Evolutionary conservation across 306 rosid genomes (phyloP).

Genomic region (Prunus armeniaca): DNA sequence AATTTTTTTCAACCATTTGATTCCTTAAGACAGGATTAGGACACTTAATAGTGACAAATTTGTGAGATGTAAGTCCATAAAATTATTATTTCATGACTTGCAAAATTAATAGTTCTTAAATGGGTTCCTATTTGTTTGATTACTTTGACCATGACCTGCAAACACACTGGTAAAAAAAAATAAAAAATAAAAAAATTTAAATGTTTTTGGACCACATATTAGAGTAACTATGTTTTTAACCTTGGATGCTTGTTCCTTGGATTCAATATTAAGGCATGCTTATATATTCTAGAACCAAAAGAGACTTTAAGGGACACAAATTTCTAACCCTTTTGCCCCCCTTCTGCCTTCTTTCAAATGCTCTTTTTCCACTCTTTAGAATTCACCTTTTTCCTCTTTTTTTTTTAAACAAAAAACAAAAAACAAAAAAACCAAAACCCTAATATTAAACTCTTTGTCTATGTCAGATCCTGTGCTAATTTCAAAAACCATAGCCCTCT

Average conservation of each 20-base stretch:
- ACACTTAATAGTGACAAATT: neutral
- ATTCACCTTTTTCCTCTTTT: slow-evolving; percentile 28
- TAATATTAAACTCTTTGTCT: slow-evolving; percentile 34
- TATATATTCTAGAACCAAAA: slow-evolving; percentile 42
- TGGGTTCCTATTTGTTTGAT: slow-evolving; percentile 31
- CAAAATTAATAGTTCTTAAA: slow-evolving; percentile 12
- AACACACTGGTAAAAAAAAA: slow-evolving; percentile 26
- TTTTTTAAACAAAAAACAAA: neutral
- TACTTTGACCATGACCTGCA: slow-evolving; percentile 39
- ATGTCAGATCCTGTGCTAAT: slow-evolving; percentile 60
- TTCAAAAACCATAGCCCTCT: slow-evolving; percentile 43
- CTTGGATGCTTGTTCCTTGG: slow-evolving; percentile 86
- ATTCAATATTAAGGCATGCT: slow-evolving; percentile 55
- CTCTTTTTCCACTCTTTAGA: slow-evolving; percentile 33
- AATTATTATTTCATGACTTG: neutral
- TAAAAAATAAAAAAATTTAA: neutral
- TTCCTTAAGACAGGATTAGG: neutral
- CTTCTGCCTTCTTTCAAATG: slow-evolving; percentile 26
- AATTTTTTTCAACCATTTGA: neutral
- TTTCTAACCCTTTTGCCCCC: slow-evolving; percentile 53
- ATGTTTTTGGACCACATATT: slow-evolving; percentile 27
- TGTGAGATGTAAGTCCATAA: neutral
- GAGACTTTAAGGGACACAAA: slow-evolving; percentile 72
- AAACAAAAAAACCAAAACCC: neutral
- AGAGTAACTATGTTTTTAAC: slow-evolving; percentile 22